A percentile compares a stretch with the other conserved stretches of the same genome.
Evolutionary conservation across 1,139 yeast species (phyloP).

Genomic region (Nakaseomyces delphensis): DNA sequence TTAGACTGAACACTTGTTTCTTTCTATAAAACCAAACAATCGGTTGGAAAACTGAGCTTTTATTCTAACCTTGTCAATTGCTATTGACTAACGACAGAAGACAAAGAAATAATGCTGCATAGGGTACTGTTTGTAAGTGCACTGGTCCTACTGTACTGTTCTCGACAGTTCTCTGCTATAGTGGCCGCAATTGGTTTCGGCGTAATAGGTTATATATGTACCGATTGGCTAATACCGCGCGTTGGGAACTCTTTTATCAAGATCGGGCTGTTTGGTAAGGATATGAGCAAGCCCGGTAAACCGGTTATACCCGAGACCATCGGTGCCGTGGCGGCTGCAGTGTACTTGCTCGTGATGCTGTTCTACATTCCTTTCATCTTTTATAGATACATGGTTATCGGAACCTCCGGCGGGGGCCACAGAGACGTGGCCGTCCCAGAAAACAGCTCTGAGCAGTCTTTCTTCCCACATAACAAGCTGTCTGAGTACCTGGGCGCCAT

Average conservation of each 20-base stretch:
- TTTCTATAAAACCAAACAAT: no score
- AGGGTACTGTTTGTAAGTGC: background rate
- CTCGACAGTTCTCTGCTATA: conserved; percentile 19
- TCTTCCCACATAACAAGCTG: conserved; percentile 77
- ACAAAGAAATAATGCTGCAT: background rate
- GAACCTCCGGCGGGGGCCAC: conserved; percentile 48
- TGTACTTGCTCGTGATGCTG: conserved; percentile 73
- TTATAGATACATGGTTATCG: conserved; percentile 63
- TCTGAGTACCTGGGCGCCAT: conserved; percentile 82
- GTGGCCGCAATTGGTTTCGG: conserved; percentile 56
- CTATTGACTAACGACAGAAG: background rate
- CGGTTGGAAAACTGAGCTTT: no score
- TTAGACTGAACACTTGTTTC: no score
- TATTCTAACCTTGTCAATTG: no score
- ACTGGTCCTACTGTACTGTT: background rate
- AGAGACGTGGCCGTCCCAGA: conserved; percentile 33
- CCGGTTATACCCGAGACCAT: conserved; percentile 83
- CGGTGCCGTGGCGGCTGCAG: conserved; percentile 79
- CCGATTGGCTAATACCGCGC: conserved; percentile 56
- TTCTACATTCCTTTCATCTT: conserved; percentile 84
- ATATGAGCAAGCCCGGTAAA: conserved; percentile 59
- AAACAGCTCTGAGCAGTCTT: conserved; percentile 12
- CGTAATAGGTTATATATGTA: conserved; percentile 53
- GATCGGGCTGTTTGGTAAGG: conserved; percentile 78
- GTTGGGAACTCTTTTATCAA: conserved; percentile 58